Evolutionary conservation across 2,329 filamentous ascomycete genomes (phyloP).

Genomic region (Alternaria sp.): DNA sequence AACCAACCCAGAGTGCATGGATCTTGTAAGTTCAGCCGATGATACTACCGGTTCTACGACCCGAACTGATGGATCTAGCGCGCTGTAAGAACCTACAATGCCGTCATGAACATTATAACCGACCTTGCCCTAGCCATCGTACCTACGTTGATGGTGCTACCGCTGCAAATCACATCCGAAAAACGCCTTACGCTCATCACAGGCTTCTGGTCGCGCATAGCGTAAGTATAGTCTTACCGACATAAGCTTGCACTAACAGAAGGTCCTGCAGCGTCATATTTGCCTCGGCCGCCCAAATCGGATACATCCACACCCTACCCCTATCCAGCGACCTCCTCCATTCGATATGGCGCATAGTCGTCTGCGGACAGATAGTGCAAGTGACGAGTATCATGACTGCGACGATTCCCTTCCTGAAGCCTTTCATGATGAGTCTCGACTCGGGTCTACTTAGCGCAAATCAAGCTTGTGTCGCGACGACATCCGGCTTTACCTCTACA

Average conservation of each 20-base stretch:
- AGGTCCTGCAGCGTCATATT: not conserved
- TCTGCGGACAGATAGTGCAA: slow-evolving; percentile 11
- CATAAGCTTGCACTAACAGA: not conserved
- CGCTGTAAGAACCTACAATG: slow-evolving; percentile 2
- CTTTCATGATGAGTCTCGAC: slow-evolving; percentile 14
- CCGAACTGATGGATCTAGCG: not conserved
- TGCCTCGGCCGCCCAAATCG: not conserved
- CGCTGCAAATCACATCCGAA: not conserved
- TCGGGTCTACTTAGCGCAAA: not conserved
- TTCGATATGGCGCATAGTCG: slow-evolving; percentile 5
- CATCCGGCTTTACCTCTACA: too few relatives aligned
- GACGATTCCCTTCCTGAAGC: slow-evolving; percentile 9
- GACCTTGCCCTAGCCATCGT: slow-evolving; percentile 2
- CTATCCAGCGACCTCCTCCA: not conserved
- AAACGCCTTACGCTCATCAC: not conserved
- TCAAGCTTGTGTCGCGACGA: too few relatives aligned
- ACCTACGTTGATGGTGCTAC: slow-evolving; percentile 1
- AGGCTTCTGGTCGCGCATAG: slow-evolving; percentile 1
- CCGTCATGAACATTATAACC: slow-evolving; percentile 5
- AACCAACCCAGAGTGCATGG: not conserved
- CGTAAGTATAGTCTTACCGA: not conserved
- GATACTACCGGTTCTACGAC: not conserved
- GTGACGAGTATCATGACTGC: slow-evolving; percentile 8
- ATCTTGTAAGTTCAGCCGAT: not conserved
- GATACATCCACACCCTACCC: not conserved